Percentiles rank a stretch among this genome's conserved stretches.
These are phyloP conservation scores for Yamadazyma membranifaciens DNA, from an alignment of 1,139 yeast species.

Conservation along the genomic window DNA sequence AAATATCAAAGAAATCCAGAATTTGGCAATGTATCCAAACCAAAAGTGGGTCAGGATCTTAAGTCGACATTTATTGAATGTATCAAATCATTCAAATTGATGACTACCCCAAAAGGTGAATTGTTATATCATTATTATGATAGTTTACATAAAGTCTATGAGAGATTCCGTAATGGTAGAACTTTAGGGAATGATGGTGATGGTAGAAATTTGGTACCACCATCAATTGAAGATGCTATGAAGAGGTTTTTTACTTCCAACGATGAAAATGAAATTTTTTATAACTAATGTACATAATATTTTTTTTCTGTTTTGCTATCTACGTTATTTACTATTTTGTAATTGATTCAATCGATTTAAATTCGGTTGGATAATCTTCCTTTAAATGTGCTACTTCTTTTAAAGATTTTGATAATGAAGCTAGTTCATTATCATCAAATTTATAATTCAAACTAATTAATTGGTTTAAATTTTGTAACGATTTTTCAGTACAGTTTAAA, in stretches of 20 bases:
- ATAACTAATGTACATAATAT: constrained; percentile 6
- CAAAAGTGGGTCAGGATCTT: constrained; percentile 52
- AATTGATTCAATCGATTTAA: constrained; percentile 14
- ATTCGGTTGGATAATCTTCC: constrained; percentile 54
- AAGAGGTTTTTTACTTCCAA: constrained; percentile 44
- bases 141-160: constrained; percentile 35
- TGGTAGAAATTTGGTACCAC: constrained; percentile 28
- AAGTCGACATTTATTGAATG: constrained; percentile 48
- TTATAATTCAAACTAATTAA: constrained; percentile 44
- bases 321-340: neutral
- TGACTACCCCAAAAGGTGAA: constrained; percentile 49
- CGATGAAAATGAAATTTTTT: constrained; percentile 47
- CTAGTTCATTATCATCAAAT: constrained; percentile 49
- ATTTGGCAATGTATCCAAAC: constrained; percentile 52
- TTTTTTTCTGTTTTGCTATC: neutral
- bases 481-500: constrained; percentile 42
- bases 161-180: constrained; percentile 22
- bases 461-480: constrained; percentile 51
- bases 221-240: constrained; percentile 42
- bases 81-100: constrained; percentile 52
- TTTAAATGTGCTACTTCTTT: constrained; percentile 39
- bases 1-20: constrained; percentile 52
- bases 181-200: constrained; percentile 32
- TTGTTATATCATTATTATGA: constrained; percentile 34
- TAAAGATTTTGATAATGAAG: constrained; percentile 39